phyloP scores from a whole-genome alignment of 768 basidiomycete species.

The Suillus subalutaceus region DNA sequence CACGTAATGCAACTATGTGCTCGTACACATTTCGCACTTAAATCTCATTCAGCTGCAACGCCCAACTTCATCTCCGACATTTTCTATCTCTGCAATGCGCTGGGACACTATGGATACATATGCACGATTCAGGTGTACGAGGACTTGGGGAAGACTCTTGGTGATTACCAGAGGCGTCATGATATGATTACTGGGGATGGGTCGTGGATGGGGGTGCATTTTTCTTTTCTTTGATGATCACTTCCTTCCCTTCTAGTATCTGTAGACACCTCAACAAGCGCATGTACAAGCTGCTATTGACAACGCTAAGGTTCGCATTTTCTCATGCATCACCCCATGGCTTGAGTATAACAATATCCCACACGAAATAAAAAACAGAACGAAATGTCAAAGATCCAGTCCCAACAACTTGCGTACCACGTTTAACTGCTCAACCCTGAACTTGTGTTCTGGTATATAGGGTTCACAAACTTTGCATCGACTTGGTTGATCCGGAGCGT shows the following conservation, averaged over 20 bases:
- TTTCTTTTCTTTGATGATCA: neutral
- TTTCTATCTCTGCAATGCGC: slow-evolving; percentile 86
- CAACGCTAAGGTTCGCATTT: slow-evolving; percentile 65
- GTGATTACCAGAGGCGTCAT: slow-evolving; percentile 76
- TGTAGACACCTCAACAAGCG: slow-evolving; percentile 69
- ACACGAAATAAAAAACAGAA: slow-evolving; percentile 38
- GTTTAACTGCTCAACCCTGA: slow-evolving; percentile 89
- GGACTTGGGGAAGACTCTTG: slow-evolving; percentile 71
- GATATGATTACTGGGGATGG: slow-evolving; percentile 76
- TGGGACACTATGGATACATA: slow-evolving; percentile 87
- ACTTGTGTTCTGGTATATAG: slow-evolving; percentile 73
- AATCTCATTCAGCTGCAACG: slow-evolving; percentile 44
- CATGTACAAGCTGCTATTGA: slow-evolving; percentile 80
- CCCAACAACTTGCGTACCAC: slow-evolving; percentile 79
- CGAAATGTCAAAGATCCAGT: slow-evolving; percentile 69
- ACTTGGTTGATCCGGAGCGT: slow-evolving; percentile 92
- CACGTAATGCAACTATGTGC: neutral
- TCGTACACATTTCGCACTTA: neutral
- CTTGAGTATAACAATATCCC: neutral
- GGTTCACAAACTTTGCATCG: slow-evolving; percentile 88
- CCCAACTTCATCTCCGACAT: slow-evolving; percentile 96
- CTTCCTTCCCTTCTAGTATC: neutral
- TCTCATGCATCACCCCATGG: neutral
- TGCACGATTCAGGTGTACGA: slow-evolving; percentile 79
- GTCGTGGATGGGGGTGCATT: slow-evolving; percentile 80